Evolutionary conservation across 2,329 filamentous ascomycete genomes (phyloP).

Genomic region (Conoideocrella luteorostrata): DNA sequence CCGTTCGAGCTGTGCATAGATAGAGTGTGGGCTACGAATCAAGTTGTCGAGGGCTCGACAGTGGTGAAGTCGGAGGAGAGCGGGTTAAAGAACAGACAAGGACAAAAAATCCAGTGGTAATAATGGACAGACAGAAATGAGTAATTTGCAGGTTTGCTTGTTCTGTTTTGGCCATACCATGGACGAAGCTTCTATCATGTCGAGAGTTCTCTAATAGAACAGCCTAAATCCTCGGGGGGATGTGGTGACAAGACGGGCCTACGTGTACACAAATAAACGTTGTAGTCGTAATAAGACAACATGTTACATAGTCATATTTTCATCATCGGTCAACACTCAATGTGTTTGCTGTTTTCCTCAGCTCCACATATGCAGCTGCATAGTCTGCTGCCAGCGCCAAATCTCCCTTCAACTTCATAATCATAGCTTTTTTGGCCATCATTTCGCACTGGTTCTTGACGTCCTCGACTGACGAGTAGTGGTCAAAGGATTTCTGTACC

Average conservation of each 20-base stretch:
- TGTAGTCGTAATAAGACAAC: neutral
- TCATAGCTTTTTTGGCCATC: conserved; percentile 73
- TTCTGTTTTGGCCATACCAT: too few species aligned
- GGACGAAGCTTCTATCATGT: too few species aligned
- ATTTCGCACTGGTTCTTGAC: conserved; percentile 67
- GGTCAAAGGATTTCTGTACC: conserved; percentile 55
- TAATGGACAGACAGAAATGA: too few species aligned
- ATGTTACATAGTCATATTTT: neutral
- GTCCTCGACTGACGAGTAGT: conserved; percentile 60
- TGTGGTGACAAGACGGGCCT: too few species aligned
- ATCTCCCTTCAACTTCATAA: conserved; percentile 66
- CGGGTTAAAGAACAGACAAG: conserved; percentile 30
- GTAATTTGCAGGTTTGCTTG: too few species aligned
- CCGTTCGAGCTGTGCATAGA: conserved; percentile 84
- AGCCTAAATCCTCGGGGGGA: too few species aligned
- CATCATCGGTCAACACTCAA: conserved; percentile 18
- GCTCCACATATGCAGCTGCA: conserved; percentile 56
- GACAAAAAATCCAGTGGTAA: conserved; percentile 33
- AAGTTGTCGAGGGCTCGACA: conserved; percentile 18
- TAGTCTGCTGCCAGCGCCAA: conserved; percentile 57
- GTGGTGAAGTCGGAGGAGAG: conserved; percentile 16
- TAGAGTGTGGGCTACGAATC: conserved; percentile 84
- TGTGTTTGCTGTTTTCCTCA: conserved; percentile 37
- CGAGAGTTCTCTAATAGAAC: too few species aligned
- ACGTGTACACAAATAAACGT: neutral